phyloP scores from a whole-genome alignment of 2,329 filamentous ascomycete species.

The Aspergillus jensenii region DNA sequence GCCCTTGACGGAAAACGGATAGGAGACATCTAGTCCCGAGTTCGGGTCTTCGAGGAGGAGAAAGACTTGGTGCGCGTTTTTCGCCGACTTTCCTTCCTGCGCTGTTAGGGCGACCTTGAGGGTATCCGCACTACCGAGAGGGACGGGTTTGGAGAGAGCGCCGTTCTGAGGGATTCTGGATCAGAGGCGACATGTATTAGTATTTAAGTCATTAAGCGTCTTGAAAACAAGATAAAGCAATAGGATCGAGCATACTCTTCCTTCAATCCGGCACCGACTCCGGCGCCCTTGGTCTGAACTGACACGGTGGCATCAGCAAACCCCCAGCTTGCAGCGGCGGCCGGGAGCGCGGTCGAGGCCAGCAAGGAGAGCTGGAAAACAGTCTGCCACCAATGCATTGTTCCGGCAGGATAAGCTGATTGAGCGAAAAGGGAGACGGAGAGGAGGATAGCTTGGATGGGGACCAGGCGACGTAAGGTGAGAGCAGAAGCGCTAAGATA shows the following conservation, averaged over 20 bases:
- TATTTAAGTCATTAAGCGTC: not conserved
- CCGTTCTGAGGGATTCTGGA: constrained; percentile 59
- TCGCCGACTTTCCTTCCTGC: constrained; percentile 73
- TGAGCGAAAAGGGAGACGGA: not conserved
- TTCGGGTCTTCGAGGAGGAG: constrained; percentile 73
- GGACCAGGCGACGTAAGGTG: not conserved
- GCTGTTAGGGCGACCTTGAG: constrained; percentile 81
- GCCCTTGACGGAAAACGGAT: constrained; percentile 79
- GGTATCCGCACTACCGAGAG: constrained; percentile 67
- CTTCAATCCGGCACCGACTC: constrained; percentile 53
- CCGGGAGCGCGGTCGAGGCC: constrained; percentile 34
- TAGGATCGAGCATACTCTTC: constrained; percentile 49
- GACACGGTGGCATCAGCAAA: constrained; percentile 65
- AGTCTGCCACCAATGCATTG: constrained; percentile 39
- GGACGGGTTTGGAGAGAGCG: constrained; percentile 63
- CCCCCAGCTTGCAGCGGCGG: constrained; percentile 57
- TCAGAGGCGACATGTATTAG: not conserved
- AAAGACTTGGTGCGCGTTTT: constrained; percentile 92
- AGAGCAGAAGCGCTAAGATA: constrained; percentile 22
- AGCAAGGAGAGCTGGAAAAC: constrained; percentile 38
- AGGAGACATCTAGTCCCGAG: constrained; percentile 81
- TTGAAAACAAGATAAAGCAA: not conserved
- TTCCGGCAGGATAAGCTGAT: not conserved
- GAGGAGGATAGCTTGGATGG: not conserved
- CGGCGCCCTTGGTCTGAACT: constrained; percentile 60